These are phyloP conservation scores for Malus hybrid DNA, from an alignment of 331 rosid genomes.

Conservation along the genomic window DNA sequence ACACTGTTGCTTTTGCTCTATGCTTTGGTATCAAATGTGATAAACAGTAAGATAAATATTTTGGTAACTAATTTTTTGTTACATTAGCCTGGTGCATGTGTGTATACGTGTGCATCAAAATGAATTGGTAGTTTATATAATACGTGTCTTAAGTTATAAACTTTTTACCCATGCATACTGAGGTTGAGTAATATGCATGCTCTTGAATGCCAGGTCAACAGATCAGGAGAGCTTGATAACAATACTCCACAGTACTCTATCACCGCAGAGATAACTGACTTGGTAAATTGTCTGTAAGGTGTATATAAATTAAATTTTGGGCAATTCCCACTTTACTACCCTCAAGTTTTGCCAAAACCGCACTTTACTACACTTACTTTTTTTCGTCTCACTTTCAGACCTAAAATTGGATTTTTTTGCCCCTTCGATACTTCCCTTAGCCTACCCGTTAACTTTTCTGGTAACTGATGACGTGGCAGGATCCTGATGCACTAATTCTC, in stretches of 20 bases:
- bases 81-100: not conserved
- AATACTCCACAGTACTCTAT: conserved; percentile 64
- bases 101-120: not conserved
- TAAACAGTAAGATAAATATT: not conserved
- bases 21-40: not conserved
- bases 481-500: too few relatives aligned
- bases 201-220: conserved; percentile 52
- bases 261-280: conserved; percentile 55
- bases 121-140: not conserved
- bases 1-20: not conserved
- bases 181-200: not conserved
- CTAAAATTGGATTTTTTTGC: too few relatives aligned
- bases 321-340: too few relatives aligned
- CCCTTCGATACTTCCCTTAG: too few relatives aligned
- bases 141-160: not conserved
- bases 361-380: too few relatives aligned
- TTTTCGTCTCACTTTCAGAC: too few relatives aligned
- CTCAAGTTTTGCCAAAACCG: too few relatives aligned
- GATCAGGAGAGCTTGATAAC: conserved; percentile 64
- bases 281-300: conserved; percentile 38
- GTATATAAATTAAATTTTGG: not conserved
- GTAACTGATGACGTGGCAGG: too few relatives aligned
- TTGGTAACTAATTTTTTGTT: not conserved
- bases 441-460: too few relatives aligned
- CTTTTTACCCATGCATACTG: not conserved